Conservation (phyloP, 257 asterid species). For the Gardenia jasminoides region DNA sequence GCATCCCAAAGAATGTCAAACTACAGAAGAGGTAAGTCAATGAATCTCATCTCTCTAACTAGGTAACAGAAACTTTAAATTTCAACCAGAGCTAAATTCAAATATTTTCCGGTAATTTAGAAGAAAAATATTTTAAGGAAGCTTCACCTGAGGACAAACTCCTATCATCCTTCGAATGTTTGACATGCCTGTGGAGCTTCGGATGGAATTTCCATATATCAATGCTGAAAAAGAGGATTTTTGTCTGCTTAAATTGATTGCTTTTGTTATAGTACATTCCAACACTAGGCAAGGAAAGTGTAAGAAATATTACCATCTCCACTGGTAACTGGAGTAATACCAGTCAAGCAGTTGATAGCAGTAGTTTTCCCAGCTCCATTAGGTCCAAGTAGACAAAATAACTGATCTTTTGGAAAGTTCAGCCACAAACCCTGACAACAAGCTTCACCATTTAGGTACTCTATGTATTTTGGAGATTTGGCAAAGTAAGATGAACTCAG, state of each 20-base stretch:
- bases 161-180: conserved; percentile 82
- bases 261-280: not conserved
- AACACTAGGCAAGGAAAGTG: not conserved
- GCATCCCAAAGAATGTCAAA: conserved; percentile 96
- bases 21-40: conserved; percentile 37
- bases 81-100: not conserved
- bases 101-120: not conserved
- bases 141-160: conserved; percentile 89
- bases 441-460: conserved; percentile 1
- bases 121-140: conserved; percentile 25
- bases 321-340: conserved; percentile 78
- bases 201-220: conserved; percentile 76
- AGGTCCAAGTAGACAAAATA: conserved; percentile 95
- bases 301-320: conserved; percentile 81
- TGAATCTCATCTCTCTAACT: conserved; percentile 6
- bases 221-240: conserved; percentile 52
- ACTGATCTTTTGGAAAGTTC: conserved; percentile 86
- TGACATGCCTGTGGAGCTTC: conserved; percentile 79
- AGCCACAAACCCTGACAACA: conserved; percentile 85
- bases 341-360: conserved; percentile 84
- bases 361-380: conserved; percentile 99
- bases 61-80: not conserved
- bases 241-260: not conserved
- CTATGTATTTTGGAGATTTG: not conserved
- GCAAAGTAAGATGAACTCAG: not conserved